A percentile compares a stretch with the other conserved stretches of the same genome.
These are phyloP conservation scores for Nemania sp. DNA, from an alignment of 2,329 filamentous ascomycete species.

Conservation along the genomic window DNA sequence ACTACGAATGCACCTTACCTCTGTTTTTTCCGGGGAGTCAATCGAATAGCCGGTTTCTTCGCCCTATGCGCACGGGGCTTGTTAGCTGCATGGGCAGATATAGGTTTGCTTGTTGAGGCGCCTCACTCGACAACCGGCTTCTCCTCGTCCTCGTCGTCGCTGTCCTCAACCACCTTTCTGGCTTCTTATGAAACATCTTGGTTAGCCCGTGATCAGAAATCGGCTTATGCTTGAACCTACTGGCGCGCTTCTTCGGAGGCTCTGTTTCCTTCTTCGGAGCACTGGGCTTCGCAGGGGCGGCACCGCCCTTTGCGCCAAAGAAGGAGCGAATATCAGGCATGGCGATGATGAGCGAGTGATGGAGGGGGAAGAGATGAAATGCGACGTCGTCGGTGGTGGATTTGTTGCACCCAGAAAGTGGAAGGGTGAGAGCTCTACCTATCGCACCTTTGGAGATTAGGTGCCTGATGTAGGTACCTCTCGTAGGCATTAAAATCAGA, in stretches of 20 bases:
- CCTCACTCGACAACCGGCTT: constrained; percentile 54
- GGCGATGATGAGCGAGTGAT: background rate
- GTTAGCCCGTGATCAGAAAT: constrained; percentile 5
- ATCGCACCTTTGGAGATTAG: too few relatives aligned
- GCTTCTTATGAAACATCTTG: constrained; percentile 44
- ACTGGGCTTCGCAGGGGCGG: constrained; percentile 56
- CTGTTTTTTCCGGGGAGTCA: constrained; percentile 59
- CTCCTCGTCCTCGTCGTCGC: constrained; percentile 74
- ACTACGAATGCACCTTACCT: constrained; percentile 45
- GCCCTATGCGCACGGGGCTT: constrained; percentile 43
- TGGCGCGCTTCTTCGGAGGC: constrained; percentile 51
- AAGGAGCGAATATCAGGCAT: constrained; percentile 95
- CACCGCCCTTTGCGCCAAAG: constrained; percentile 76
- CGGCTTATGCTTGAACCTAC: constrained; percentile 42
- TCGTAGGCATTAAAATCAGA: constrained; percentile 10
- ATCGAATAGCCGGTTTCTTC: constrained; percentile 60
- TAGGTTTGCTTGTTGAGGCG: background rate
- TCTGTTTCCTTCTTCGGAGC: constrained; percentile 53
- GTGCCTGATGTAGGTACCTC: too few relatives aligned
- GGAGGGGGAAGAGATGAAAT: background rate
- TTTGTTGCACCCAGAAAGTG: constrained; percentile 2
- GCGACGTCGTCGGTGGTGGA: background rate
- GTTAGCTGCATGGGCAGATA: constrained; percentile 24
- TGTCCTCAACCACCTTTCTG: constrained; percentile 79
- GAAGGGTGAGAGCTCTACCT: constrained; percentile 9